phyloP scores from a whole-genome alignment of 768 basidiomycete genomes.

The Cantharellus anzutake region DNA sequence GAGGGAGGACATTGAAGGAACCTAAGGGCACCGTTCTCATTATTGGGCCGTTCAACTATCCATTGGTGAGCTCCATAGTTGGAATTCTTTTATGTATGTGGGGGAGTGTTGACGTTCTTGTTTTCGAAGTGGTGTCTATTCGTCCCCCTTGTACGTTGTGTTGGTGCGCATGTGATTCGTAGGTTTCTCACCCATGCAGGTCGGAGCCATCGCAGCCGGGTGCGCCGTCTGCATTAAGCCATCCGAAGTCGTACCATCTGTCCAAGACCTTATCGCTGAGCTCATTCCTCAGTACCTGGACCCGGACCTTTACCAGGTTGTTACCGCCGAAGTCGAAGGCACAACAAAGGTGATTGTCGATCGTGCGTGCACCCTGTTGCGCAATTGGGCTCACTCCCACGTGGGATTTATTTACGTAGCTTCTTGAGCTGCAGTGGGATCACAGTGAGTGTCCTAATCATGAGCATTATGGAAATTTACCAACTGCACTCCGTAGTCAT shows the following conservation, averaged over 20 bases:
- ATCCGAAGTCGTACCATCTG: constrained; percentile 44
- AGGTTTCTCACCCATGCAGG: constrained; percentile 2
- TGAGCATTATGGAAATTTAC: neutral
- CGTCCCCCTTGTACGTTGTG: neutral
- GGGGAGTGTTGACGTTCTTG: neutral
- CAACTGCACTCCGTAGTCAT: constrained; percentile 2
- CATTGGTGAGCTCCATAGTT: neutral
- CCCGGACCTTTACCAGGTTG: constrained; percentile 37
- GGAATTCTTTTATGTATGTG: constrained; percentile 1
- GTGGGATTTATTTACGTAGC: constrained; percentile 12
- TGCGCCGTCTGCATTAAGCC: constrained; percentile 56
- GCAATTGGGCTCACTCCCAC: too few relatives aligned
- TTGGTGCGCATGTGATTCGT: neutral
- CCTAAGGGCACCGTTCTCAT: constrained; percentile 28
- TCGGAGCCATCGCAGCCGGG: constrained; percentile 63
- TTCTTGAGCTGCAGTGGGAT: constrained; percentile 56
- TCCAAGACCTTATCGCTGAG: constrained; percentile 39
- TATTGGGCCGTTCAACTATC: constrained; percentile 15
- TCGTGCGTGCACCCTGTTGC: too few relatives aligned
- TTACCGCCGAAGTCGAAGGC: constrained; percentile 49
- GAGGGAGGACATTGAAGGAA: constrained; percentile 49
- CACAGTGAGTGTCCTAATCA: constrained; percentile 24
- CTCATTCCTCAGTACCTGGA: constrained; percentile 65
- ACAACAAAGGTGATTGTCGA: constrained; percentile 29
- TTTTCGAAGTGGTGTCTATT: neutral